Percentiles rank a stretch among this genome's conserved stretches.
phyloP scores from a whole-genome alignment of 2,329 filamentous ascomycete species.

The Xylariaceae sp. region DNA sequence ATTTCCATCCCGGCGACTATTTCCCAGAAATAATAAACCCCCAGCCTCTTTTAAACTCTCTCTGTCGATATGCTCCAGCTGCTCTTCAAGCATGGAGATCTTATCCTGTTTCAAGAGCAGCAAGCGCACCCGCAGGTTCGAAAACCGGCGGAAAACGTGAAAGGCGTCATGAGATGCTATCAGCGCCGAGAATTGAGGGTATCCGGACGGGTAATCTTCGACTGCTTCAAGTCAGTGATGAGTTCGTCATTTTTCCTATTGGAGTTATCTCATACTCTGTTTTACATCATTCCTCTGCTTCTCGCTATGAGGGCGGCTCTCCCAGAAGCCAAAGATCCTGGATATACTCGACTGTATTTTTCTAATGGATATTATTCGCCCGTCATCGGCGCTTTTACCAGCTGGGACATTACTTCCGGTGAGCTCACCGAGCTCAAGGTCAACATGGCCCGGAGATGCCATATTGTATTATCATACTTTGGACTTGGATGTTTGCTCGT shows the following conservation, averaged over 20 bases:
- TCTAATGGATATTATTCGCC: neutral
- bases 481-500: no score
- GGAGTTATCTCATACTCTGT: neutral
- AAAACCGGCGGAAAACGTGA: conserved; percentile 29
- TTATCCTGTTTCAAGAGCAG: conserved; percentile 32
- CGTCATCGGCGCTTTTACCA: no score
- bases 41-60: neutral
- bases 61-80: conserved; percentile 26
- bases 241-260: neutral
- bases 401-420: no score
- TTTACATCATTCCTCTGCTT: neutral
- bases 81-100: conserved; percentile 27
- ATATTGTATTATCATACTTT: no score
- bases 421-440: no score
- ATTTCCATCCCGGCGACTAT: conserved; percentile 9
- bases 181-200: conserved; percentile 31
- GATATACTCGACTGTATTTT: neutral
- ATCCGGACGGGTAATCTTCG: conserved; percentile 28
- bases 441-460: no score
- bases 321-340: neutral
- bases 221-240: conserved; percentile 15
- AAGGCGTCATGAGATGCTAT: conserved; percentile 26
- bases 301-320: neutral
- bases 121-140: conserved; percentile 25
- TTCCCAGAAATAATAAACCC: conserved; percentile 14